phyloP scores from a whole-genome alignment of 2,329 filamentous ascomycete species.

The Pseudogymnoascus verrucosus region DNA sequence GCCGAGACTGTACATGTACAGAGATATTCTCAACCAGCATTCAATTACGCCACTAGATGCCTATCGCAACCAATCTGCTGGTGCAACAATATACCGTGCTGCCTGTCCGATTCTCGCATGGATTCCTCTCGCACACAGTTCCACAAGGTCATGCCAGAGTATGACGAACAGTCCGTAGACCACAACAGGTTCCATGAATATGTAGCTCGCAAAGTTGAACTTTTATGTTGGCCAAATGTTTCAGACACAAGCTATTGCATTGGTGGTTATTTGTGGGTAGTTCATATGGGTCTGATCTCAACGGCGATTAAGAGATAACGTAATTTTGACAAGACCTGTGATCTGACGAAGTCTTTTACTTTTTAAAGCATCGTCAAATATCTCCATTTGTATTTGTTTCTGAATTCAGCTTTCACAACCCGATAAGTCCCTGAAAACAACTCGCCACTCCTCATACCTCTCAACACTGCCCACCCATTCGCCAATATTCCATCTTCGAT shows the following conservation, averaged over 20 bases:
- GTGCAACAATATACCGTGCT: neutral
- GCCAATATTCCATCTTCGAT: conserved; percentile 17
- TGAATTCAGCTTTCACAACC: neutral
- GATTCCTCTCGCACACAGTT: neutral
- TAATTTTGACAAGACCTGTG: neutral
- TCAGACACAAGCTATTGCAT: neutral
- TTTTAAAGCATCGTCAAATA: neutral
- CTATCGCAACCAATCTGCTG: neutral
- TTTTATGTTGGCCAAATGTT: neutral
- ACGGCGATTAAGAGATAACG: neutral
- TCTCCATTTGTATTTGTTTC: neutral
- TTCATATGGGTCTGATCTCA: neutral
- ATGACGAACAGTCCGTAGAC: neutral
- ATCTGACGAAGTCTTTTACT: neutral
- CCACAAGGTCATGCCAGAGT: neutral
- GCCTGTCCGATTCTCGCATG: neutral
- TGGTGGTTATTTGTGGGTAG: neutral
- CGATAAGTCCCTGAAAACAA: neutral
- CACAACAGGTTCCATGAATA: neutral
- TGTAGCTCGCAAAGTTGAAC: neutral
- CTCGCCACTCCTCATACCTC: neutral
- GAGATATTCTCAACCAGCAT: neutral
- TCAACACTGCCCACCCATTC: conserved; percentile 18
- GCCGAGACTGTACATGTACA: neutral
- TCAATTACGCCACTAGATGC: neutral